Conservation (phyloP, 129 eudicot genomes). For the Artemisia argyi region DNA sequence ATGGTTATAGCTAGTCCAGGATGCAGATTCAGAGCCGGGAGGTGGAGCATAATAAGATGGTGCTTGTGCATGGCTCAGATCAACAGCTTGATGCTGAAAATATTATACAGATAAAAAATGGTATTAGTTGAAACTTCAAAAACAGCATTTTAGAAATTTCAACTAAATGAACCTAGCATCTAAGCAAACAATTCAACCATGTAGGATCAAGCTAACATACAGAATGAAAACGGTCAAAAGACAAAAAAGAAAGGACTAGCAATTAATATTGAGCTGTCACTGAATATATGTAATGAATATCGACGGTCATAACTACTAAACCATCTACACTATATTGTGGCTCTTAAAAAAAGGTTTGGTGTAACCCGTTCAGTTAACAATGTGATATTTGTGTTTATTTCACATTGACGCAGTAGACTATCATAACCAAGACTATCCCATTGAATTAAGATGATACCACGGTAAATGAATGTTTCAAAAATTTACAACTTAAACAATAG, state of each 20-base stretch:
- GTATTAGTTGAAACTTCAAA: conserved; percentile 2
- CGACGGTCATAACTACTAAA: neutral
- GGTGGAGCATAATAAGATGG: conserved; percentile 53
- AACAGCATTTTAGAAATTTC: conserved; percentile 10
- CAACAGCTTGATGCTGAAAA: conserved; percentile 43
- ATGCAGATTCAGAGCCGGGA: conserved; percentile 38
- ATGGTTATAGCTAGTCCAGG: conserved; percentile 64
- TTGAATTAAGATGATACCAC: neutral
- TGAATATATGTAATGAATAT: neutral
- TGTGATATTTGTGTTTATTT: neutral
- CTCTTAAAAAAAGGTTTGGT: neutral
- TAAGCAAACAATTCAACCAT: conserved; percentile 2
- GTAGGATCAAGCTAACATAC: neutral
- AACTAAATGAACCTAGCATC: neutral
- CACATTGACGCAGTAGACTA: neutral
- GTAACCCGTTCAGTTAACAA: neutral
- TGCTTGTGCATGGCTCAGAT: conserved; percentile 50
- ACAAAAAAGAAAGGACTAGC: no score
- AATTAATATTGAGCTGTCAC: no score
- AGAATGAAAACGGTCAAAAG: neutral
- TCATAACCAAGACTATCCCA: neutral
- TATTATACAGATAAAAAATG: neutral
- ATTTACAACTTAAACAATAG: no score
- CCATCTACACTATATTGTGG: neutral
- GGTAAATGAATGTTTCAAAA: neutral